Conservation (phyloP, 1,139 yeast genomes). For the Debaryomycetaceae sp. region DNA sequence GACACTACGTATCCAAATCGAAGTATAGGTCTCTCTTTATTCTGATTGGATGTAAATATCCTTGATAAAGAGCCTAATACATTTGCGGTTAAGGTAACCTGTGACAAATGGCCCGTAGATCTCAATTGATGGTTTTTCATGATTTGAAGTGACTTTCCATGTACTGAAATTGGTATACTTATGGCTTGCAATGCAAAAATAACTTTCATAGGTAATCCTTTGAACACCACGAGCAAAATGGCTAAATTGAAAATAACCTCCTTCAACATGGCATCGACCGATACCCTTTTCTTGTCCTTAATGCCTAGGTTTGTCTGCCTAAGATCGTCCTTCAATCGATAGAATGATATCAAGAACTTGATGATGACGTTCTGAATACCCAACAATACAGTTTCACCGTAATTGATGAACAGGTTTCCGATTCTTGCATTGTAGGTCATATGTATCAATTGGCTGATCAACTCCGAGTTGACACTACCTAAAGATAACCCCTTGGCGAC, state of each 20-base stretch:
- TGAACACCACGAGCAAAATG: slow-evolving; percentile 25
- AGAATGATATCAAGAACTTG: slow-evolving; percentile 36
- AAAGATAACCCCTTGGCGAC: slow-evolving; percentile 41
- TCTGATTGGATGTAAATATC: slow-evolving; percentile 52
- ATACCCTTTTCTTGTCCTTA: slow-evolving; percentile 16
- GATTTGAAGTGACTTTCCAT: slow-evolving; percentile 58
- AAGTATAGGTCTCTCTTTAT: slow-evolving; percentile 24
- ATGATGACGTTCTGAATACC: slow-evolving; percentile 41
- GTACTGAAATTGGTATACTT: slow-evolving; percentile 51
- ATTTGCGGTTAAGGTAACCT: slow-evolving; percentile 53
- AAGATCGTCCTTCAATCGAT: slow-evolving; percentile 22
- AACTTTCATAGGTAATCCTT: slow-evolving; percentile 29
- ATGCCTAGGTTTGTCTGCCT: slow-evolving; percentile 11
- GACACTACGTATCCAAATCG: slow-evolving; percentile 36
- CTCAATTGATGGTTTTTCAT: slow-evolving; percentile 41
- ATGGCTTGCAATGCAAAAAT: slow-evolving; percentile 42
- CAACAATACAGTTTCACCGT: slow-evolving; percentile 41
- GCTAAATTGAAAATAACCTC: slow-evolving; percentile 30
- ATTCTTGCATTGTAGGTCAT: slow-evolving; percentile 38
- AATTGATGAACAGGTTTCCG: slow-evolving; percentile 34
- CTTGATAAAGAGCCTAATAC: slow-evolving; percentile 53
- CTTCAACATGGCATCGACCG: slow-evolving; percentile 17
- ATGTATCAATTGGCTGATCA: slow-evolving; percentile 38
- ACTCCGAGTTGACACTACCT: slow-evolving; percentile 36
- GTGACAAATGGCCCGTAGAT: slow-evolving; percentile 54